phyloP scores from a whole-genome alignment of 805 yeast genomes.

The Danielia reshetovae region DNA sequence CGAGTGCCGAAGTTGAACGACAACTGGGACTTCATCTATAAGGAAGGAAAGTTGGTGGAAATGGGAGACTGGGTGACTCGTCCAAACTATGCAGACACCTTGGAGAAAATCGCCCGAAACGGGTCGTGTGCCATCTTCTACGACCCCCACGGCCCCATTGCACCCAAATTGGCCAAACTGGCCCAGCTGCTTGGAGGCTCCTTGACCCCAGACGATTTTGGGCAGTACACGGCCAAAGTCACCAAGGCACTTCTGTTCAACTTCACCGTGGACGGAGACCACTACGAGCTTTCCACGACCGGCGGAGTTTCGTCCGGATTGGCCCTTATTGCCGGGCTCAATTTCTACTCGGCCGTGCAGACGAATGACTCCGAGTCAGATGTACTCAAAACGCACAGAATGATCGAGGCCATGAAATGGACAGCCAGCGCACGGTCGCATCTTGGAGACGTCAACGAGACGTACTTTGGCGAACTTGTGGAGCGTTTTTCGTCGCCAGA shows the following conservation, averaged over 20 bases:
- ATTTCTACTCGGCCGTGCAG: conserved; percentile 39
- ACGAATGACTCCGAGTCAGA: conserved; percentile 28
- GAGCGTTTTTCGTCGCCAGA: conserved; percentile 42
- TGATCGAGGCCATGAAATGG: conserved; percentile 92
- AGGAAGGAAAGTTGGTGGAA: conserved; percentile 27
- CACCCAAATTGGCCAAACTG: conserved; percentile 48
- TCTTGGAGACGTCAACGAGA: conserved; percentile 59
- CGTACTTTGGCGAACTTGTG: conserved; percentile 30
- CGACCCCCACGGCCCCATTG: conserved; percentile 78
- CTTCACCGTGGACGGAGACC: conserved; percentile 13
- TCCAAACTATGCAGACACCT: conserved; percentile 60
- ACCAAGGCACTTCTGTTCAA: conserved; percentile 28
- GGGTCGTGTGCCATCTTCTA: conserved; percentile 79
- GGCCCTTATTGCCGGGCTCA: conserved; percentile 71
- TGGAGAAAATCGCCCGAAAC: conserved; percentile 64
- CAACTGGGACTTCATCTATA: conserved; percentile 57
- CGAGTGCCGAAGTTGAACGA: conserved; percentile 26
- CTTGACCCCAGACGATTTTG: conserved; percentile 61
- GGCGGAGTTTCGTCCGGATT: conserved; percentile 82
- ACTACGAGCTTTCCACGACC: conserved; percentile 37
- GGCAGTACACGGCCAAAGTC: conserved; percentile 49
- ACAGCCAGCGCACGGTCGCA: conserved; percentile 82
- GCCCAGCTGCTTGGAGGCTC: conserved; percentile 63
- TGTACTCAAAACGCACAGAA: conserved; percentile 49
- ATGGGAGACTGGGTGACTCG: conserved; percentile 62